Percentiles rank a stretch among this genome's conserved stretches.
Evolutionary conservation across 2,329 filamentous ascomycete species (phyloP).

Genomic region (Podosphaera leucotricha): DNA sequence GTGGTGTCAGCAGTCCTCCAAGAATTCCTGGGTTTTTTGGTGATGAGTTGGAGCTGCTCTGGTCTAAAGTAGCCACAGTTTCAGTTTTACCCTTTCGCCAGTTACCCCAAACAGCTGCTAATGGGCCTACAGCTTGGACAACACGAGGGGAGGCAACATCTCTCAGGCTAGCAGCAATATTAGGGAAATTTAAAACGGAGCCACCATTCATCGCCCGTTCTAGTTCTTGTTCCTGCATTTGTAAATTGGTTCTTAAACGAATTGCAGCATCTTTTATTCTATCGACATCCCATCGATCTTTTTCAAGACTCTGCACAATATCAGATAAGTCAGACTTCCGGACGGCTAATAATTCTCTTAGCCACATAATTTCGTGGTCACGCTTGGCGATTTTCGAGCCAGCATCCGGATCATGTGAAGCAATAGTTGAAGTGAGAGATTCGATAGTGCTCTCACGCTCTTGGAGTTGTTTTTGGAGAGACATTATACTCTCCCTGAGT

Average conservation of each 20-base stretch:
- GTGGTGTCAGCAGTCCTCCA: conserved; percentile 42
- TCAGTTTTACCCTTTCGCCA: conserved; percentile 41
- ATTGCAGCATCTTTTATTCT: conserved; percentile 77
- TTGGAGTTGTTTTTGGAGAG: conserved; percentile 88
- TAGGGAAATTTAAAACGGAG: conserved; percentile 43
- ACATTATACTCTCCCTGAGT: conserved; percentile 83
- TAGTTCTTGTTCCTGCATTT: conserved; percentile 94
- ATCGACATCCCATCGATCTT: conserved; percentile 52
- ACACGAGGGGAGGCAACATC: conserved; percentile 55
- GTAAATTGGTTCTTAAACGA: conserved; percentile 73
- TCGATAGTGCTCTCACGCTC: conserved; percentile 82
- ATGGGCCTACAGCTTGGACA: conserved; percentile 52
- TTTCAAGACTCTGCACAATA: conserved; percentile 57
- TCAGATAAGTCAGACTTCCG: conserved; percentile 81
- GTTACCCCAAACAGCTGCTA: conserved; percentile 85
- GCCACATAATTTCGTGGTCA: conserved; percentile 84
- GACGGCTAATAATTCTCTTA: conserved; percentile 78
- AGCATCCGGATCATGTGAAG: conserved; percentile 50
- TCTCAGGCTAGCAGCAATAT: conserved; percentile 52
- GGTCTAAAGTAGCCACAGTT: neutral
- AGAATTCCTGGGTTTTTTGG: conserved; percentile 36
- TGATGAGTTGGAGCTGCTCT: neutral
- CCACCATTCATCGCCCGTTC: conserved; percentile 58
- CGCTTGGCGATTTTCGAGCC: conserved; percentile 68
- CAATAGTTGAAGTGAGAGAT: conserved; percentile 50